phyloP scores from a whole-genome alignment of 345 rosid species.

The Conringia planisiliqua region DNA sequence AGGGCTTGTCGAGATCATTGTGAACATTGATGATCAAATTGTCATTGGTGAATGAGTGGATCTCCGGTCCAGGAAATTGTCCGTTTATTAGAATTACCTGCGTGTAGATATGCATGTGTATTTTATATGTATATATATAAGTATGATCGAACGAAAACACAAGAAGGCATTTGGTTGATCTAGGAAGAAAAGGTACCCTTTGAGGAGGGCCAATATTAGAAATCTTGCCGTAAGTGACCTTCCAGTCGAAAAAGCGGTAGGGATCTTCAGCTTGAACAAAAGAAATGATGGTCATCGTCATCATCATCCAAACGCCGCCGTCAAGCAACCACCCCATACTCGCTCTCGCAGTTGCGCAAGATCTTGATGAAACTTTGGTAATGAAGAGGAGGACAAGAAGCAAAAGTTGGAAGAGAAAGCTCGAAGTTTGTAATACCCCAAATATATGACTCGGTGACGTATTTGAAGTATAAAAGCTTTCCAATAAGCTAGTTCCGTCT shows the following conservation, averaged over 20 bases:
- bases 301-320: background rate
- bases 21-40: constrained; percentile 82
- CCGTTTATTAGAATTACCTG: constrained; percentile 92
- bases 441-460: constrained; percentile 5
- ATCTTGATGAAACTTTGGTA: background rate
- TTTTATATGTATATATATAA: background rate
- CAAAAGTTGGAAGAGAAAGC: background rate
- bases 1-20: constrained; percentile 75
- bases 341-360: background rate
- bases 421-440: background rate
- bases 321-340: constrained; percentile 4
- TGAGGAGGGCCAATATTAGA: constrained; percentile 59
- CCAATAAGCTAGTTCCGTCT: constrained; percentile 17
- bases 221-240: constrained; percentile 61
- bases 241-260: constrained; percentile 61
- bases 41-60: constrained; percentile 74
- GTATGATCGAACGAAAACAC: no score
- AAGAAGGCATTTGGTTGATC: background rate
- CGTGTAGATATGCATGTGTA: background rate
- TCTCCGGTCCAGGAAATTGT: constrained; percentile 89
- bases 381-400: background rate
- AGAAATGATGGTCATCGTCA: constrained; percentile 2
- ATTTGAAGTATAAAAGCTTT: constrained; percentile 23
- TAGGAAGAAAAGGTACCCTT: constrained; percentile 17
- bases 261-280: constrained; percentile 56